A percentile compares a stretch with the other conserved stretches of the same genome.
Conservation (phyloP, 345 rosid species). For the Brassica juncea region DNA sequence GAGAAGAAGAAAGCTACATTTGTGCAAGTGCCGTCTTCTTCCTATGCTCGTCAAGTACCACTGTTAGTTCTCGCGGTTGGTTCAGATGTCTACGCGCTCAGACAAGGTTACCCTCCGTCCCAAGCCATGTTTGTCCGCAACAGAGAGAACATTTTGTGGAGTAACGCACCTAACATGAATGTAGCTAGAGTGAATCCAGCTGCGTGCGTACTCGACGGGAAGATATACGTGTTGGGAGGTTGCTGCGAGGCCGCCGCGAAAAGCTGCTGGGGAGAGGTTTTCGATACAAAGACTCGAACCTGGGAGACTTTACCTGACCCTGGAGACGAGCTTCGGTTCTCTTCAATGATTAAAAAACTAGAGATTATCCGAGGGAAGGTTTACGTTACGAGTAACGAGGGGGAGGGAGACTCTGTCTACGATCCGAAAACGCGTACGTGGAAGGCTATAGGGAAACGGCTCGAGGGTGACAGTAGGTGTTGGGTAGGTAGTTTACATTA, state of each 20-base stretch:
- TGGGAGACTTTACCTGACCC: neutral
- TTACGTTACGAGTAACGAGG: conserved; percentile 16
- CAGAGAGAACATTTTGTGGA: neutral
- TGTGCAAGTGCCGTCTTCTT: no score
- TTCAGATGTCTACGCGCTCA: neutral
- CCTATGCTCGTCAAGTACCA: no score
- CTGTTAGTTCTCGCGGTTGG: no score
- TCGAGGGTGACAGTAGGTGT: neutral
- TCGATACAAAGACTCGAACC: neutral
- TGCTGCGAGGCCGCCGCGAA: neutral
- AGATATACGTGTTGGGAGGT: neutral
- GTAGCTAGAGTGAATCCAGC: neutral
- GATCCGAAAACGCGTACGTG: neutral
- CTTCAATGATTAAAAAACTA: neutral
- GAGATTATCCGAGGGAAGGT: neutral
- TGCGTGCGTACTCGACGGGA: neutral
- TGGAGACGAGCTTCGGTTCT: neutral
- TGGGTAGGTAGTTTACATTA: neutral
- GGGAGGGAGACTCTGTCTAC: neutral
- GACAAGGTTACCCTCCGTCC: neutral
- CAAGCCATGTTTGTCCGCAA: neutral
- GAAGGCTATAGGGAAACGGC: neutral
- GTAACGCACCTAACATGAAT: neutral
- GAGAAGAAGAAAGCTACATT: neutral
- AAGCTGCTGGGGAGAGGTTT: neutral